A percentile compares a stretch with the other conserved stretches of the same genome.
Evolutionary conservation across 75 land plant genomes (phyloP).

Genomic region (Selaginella tamariscina): DNA sequence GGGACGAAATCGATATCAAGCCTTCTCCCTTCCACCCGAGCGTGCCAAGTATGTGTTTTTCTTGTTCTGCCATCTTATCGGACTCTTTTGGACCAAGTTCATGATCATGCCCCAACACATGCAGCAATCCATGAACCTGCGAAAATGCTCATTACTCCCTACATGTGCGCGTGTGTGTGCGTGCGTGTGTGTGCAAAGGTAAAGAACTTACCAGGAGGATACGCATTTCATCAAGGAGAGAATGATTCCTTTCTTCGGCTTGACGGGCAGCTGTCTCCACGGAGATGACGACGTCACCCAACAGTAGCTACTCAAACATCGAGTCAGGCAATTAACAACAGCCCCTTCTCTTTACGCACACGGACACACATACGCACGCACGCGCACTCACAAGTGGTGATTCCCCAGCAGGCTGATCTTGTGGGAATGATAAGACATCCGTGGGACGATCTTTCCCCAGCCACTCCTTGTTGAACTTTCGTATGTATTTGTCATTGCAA

Average conservation of each 20-base stretch:
- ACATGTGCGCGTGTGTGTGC: background rate
- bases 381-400: conserved; percentile 49
- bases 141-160: background rate
- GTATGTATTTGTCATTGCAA: conserved; percentile 79
- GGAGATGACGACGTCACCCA: conserved; percentile 91
- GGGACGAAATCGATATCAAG: conserved; percentile 30
- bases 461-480: conserved; percentile 82
- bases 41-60: conserved; percentile 49
- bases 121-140: conserved; percentile 87
- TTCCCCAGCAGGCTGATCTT: conserved; percentile 50
- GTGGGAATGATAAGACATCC: conserved; percentile 83
- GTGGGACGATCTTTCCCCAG: conserved; percentile 68
- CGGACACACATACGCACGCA: background rate
- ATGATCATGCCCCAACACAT: conserved; percentile 90
- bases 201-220: conserved; percentile 63
- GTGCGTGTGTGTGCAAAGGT: background rate
- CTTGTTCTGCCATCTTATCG: conserved; percentile 77
- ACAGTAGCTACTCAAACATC: conserved; percentile 46
- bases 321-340: conserved; percentile 13
- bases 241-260: conserved; percentile 85
- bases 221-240: conserved; percentile 84
- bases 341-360: background rate
- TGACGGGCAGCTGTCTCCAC: conserved; percentile 90
- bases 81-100: conserved; percentile 71
- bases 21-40: conserved; percentile 93